Evolutionary conservation across 768 basidiomycete genomes (phyloP), one percentile per base, ranked within the genome.

Genomic region (Psilocybe cubensis): DNA sequence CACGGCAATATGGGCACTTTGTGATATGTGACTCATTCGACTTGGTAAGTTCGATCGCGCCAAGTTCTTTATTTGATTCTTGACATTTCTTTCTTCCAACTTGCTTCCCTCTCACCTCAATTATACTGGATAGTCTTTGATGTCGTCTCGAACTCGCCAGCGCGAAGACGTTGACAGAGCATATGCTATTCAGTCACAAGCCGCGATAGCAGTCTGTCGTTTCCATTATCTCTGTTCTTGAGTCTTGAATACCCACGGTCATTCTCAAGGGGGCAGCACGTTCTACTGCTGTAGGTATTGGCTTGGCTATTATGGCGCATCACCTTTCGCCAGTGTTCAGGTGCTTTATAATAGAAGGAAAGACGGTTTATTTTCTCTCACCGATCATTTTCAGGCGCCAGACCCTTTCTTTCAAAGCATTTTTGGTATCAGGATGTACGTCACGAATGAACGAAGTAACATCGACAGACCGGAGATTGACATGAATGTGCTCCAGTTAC

Each of bases 341-440:
- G 89, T 89, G 79, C 53, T 54, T 28, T 43, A 12, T 63, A 24
- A n/a, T 41, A 27, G 3, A 27, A 17, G 25, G 45, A 44, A 21
- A 47, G 7, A 35, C 31, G 31, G 45, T 41, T 18, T 14, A 33
- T 9, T 6, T 14, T 20, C 14, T 48, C 46, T 48, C 23, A 46
- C 44, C 10, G 41, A 38, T 4, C 35, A 24, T 54, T 20, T 24
- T 8, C 60, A 93, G 92, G 60, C 85, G 88, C 20, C 92, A 93
- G 70, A 89, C 91, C 0, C 77, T 92, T 18, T 83, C 89, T 3
- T 85, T 93, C 78, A 95, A 95, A 70, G 84, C 81, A 1, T 94
- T 92, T 68, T 72, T 94, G 4, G 81, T 92, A 6, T 85, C 86
- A 27, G 81, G 83, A 54, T 85, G 92, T 92, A 66, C 63, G 84